A percentile compares a stretch with the other conserved stretches of the same genome.
Evolutionary conservation across 2,329 filamentous ascomycete species (phyloP).

Genomic region (Mycosphaerella arachidis): DNA sequence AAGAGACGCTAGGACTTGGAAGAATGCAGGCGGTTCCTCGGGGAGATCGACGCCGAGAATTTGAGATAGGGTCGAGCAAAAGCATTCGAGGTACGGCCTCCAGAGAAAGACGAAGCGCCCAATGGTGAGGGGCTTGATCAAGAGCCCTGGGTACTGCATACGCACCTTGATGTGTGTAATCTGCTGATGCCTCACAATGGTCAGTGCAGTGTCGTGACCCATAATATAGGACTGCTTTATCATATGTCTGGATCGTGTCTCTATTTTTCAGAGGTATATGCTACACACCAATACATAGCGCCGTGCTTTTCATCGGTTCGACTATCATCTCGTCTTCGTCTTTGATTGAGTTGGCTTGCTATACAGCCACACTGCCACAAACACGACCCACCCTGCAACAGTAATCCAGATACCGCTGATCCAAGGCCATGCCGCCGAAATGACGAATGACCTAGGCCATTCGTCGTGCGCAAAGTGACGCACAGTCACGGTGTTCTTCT

Average conservation of each 20-base stretch:
- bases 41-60: no score
- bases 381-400: slow-evolving; percentile 75
- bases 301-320: slow-evolving; percentile 1
- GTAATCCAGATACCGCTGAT: slow-evolving; percentile 83
- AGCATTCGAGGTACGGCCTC: no score
- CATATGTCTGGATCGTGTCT: neutral
- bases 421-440: slow-evolving; percentile 91
- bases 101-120: no score
- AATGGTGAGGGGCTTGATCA: no score
- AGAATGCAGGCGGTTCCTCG: no score
- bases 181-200: no score
- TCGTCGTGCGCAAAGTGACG: slow-evolving; percentile 97
- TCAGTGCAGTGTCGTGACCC: no score
- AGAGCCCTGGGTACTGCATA: no score
- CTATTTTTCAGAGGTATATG: slow-evolving; percentile 1
- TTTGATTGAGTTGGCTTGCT: slow-evolving; percentile 53
- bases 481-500: slow-evolving; percentile 92
- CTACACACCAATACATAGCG: neutral
- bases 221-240: no score
- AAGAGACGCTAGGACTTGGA: no score
- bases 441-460: slow-evolving; percentile 85
- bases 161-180: no score
- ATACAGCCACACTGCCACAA: slow-evolving; percentile 85
- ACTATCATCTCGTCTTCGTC: slow-evolving; percentile 21
- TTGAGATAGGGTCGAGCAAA: no score